A percentile compares a stretch with the other conserved stretches of the same genome.
phyloP scores from a whole-genome alignment of 2,329 filamentous ascomycete genomes.

The Periconia sp. region DNA sequence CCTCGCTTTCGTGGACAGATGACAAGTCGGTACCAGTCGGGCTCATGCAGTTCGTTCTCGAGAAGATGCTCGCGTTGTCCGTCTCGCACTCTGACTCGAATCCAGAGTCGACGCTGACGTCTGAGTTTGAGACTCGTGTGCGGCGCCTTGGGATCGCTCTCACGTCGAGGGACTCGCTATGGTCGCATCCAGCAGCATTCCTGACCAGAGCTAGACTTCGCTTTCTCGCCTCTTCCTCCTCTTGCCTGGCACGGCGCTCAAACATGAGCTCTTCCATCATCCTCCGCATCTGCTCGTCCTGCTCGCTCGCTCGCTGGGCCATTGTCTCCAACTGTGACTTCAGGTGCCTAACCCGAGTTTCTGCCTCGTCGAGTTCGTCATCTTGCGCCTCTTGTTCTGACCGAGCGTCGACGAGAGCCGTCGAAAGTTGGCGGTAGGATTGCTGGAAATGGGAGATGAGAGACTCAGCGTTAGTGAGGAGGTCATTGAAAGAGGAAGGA shows the following conservation, averaged over 20 bases:
- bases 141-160: slow-evolving; percentile 25
- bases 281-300: slow-evolving; percentile 59
- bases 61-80: slow-evolving; percentile 50
- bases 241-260: slow-evolving; percentile 39
- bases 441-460: slow-evolving; percentile 61
- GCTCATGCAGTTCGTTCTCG: slow-evolving; percentile 46
- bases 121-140: slow-evolving; percentile 43
- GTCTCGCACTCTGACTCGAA: slow-evolving; percentile 65
- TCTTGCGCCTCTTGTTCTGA: slow-evolving; percentile 63
- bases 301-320: slow-evolving; percentile 60
- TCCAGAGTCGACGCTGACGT: slow-evolving; percentile 59
- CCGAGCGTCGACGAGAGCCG: slow-evolving; percentile 55
- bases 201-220: slow-evolving; percentile 36
- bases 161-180: slow-evolving; percentile 18
- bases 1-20: slow-evolving; percentile 43
- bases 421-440: slow-evolving; percentile 57
- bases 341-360: slow-evolving; percentile 62
- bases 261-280: slow-evolving; percentile 42
- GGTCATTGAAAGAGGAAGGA: slow-evolving; percentile 62
- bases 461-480: slow-evolving; percentile 63
- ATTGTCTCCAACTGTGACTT: slow-evolving; percentile 68
- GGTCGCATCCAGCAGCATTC: slow-evolving; percentile 22
- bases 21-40: slow-evolving; percentile 40
- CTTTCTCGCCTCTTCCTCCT: slow-evolving; percentile 44
- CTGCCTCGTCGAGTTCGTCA: slow-evolving; percentile 67